Conservation (phyloP, 805 yeast genomes). For the Zygotorulaspora danielsina region DNA sequence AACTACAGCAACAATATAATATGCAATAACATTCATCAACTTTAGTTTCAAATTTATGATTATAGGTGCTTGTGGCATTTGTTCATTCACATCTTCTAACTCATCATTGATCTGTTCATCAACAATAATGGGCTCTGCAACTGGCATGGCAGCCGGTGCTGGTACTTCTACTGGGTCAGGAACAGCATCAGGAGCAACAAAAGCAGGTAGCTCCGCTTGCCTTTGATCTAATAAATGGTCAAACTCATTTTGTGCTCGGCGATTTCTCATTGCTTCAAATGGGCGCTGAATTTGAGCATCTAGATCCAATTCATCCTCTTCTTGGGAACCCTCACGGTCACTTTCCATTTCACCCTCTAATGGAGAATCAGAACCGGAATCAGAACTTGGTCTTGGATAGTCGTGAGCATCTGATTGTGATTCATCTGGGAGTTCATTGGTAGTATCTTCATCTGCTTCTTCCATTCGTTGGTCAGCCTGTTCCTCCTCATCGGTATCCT, state of each 20-base stretch:
- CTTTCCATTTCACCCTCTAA: slow-evolving; percentile 9
- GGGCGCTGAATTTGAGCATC: slow-evolving; percentile 18
- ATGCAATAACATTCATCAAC: slow-evolving; percentile 22
- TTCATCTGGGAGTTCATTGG: slow-evolving; percentile 13
- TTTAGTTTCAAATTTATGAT: slow-evolving; percentile 27
- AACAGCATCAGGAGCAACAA: slow-evolving; percentile 5
- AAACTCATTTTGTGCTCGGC: slow-evolving; percentile 25
- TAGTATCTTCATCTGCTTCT: slow-evolving; percentile 21
- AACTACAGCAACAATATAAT: slow-evolving; percentile 29
- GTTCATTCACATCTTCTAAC: slow-evolving; percentile 14
- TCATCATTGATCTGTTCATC: slow-evolving; percentile 7
- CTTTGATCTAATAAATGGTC: slow-evolving; percentile 20
- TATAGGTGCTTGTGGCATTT: slow-evolving; percentile 27
- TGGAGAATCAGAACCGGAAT: slow-evolving; percentile 6
- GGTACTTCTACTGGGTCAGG: slow-evolving; percentile 18
- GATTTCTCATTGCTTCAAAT: slow-evolving; percentile 19
- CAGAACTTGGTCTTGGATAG: not conserved
- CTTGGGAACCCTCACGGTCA: slow-evolving; percentile 14
- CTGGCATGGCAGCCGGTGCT: slow-evolving; percentile 5
- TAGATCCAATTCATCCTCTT: slow-evolving; percentile 16
- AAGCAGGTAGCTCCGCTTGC: slow-evolving; percentile 9
- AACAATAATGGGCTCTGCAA: slow-evolving; percentile 6
- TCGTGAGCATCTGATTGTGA: slow-evolving; percentile 9
- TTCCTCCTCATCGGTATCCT: slow-evolving; percentile 9
- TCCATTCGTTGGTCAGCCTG: slow-evolving; percentile 12